phyloP scores from a whole-genome alignment of 495 filamentous ascomycete species.

The Neurospora sp. region DNA sequence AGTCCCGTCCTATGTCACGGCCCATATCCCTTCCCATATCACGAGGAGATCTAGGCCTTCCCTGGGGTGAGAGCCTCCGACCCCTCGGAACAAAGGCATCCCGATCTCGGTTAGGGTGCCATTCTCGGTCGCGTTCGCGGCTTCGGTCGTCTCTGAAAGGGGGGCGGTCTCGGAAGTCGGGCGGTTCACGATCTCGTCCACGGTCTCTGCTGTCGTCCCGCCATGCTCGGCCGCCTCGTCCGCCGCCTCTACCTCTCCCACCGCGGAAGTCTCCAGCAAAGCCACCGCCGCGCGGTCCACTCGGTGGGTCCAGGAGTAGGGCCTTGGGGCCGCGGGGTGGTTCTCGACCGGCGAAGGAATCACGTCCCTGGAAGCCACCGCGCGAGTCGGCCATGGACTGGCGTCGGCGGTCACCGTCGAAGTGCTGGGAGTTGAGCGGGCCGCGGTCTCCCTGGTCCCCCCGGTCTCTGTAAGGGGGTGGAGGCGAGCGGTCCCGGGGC shows the following conservation, averaged over 20 bases:
- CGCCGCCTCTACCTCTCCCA: conserved; percentile 27
- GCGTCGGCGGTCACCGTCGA: conserved; percentile 37
- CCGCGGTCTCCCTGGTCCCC: conserved; percentile 32
- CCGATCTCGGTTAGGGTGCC: conserved; percentile 26
- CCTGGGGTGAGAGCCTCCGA: conserved; percentile 36
- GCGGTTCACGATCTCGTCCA: conserved; percentile 44
- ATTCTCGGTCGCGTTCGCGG: conserved; percentile 30
- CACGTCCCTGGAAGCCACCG: conserved; percentile 23
- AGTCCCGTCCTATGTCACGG: conserved; percentile 13
- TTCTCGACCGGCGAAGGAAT: conserved; percentile 29
- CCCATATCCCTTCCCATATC: conserved; percentile 24
- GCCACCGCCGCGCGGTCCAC: conserved; percentile 43
- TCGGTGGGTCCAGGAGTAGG: conserved; percentile 48
- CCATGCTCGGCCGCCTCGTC: conserved; percentile 34
- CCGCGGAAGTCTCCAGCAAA: conserved; percentile 39
- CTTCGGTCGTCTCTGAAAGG: conserved; percentile 40
- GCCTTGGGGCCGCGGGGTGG: conserved; percentile 66
- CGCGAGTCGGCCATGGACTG: conserved; percentile 38
- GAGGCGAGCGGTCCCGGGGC: conserved; percentile 48
- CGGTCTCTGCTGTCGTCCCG: conserved; percentile 54
- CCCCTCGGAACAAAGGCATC: conserved; percentile 29
- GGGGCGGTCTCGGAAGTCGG: conserved; percentile 40
- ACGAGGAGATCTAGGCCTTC: conserved; percentile 32
- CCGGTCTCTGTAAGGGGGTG: conserved; percentile 36
- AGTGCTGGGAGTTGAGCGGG: conserved; percentile 28